These are phyloP conservation scores for Kuraishia ogatae DNA, from an alignment of 805 yeast genomes.

Conservation along the genomic window DNA sequence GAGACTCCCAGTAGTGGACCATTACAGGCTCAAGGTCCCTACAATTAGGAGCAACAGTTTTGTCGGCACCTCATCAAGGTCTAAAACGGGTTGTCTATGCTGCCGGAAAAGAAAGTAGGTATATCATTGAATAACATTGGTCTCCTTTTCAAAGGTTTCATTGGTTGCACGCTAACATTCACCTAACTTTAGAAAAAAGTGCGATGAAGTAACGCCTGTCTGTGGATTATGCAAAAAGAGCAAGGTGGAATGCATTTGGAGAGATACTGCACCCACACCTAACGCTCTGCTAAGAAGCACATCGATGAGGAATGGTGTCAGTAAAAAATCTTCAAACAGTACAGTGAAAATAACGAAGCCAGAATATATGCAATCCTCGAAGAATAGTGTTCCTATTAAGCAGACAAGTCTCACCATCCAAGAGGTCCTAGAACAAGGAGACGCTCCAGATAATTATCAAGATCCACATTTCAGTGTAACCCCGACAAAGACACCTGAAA, in stretches of 20 bases:
- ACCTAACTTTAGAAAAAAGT: conserved; percentile 29
- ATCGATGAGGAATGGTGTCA: neutral
- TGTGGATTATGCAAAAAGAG: conserved; percentile 33
- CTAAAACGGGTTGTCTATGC: conserved; percentile 20
- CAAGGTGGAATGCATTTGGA: conserved; percentile 20
- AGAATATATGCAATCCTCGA: neutral
- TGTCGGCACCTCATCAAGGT: conserved; percentile 6
- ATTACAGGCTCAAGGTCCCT: neutral
- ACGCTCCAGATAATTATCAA: neutral
- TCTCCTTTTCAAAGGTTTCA: neutral
- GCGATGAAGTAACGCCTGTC: conserved; percentile 37
- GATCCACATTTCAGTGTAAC: neutral
- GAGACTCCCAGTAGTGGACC: neutral
- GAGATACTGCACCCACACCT: neutral
- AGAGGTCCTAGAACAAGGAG: neutral
- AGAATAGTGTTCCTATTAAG: neutral
- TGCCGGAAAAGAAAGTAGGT: conserved; percentile 29
- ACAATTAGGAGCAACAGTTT: neutral
- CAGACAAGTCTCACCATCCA: neutral
- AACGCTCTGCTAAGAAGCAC: neutral
- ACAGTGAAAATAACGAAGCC: neutral
- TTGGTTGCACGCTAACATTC: neutral
- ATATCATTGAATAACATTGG: conserved; percentile 4
- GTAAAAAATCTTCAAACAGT: neutral
- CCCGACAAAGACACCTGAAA: neutral